Conservation (phyloP, 495 filamentous ascomycete species). For the Chaetomium cochliodes region DNA sequence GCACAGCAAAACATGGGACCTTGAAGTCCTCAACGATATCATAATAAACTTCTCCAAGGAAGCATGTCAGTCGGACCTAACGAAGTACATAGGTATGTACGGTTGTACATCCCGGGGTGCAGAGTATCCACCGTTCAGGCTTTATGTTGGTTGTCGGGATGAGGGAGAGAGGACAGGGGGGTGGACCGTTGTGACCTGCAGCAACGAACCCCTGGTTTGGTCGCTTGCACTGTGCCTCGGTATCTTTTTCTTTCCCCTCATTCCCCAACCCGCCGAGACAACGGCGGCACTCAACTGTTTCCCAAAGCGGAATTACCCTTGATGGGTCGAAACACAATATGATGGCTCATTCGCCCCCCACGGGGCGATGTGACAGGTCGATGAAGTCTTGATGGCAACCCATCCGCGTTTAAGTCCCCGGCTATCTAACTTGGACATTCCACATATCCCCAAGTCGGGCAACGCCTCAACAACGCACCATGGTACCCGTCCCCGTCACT, state of each 20-base stretch:
- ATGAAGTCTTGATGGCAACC: neutral
- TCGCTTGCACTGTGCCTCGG: slow-evolving; percentile 12
- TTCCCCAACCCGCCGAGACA: neutral
- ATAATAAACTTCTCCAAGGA: too few species aligned
- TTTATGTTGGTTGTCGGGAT: neutral
- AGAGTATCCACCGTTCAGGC: too few species aligned
- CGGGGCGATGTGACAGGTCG: neutral
- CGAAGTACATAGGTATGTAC: too few species aligned
- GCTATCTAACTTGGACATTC: too few species aligned
- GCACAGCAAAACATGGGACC: too few species aligned
- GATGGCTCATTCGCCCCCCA: neutral
- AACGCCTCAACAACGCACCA: neutral
- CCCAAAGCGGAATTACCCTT: slow-evolving; percentile 3
- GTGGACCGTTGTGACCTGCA: neutral
- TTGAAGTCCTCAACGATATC: too few species aligned
- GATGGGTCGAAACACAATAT: neutral
- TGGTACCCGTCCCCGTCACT: slow-evolving; percentile 41
- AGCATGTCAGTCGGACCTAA: too few species aligned
- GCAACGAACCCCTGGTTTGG: neutral
- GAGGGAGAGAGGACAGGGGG: neutral
- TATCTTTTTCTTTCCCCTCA: slow-evolving; percentile 19
- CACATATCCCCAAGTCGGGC: too few species aligned
- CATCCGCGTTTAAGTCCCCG: neutral
- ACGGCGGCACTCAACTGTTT: slow-evolving; percentile 1
- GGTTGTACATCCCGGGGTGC: too few species aligned